Conservation (phyloP, 257 asterid species). For the Scutellaria galericulata region DNA sequence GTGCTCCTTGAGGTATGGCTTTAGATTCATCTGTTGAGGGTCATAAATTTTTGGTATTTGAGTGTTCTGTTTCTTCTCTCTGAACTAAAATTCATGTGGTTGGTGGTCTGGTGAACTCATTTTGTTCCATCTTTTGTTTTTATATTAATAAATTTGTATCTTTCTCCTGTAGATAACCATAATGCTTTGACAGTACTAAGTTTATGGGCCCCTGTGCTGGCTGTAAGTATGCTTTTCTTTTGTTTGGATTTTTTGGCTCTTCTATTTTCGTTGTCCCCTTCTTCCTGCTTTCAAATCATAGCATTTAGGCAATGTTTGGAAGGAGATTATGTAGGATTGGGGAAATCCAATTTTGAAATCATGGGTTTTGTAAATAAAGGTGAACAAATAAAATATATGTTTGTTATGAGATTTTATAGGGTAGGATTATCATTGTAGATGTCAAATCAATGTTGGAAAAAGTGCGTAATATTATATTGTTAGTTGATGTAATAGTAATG, state of each 20-base stretch:
- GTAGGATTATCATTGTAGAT: too few relatives aligned
- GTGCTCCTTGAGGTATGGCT: conserved; percentile 11
- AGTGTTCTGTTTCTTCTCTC: conserved; percentile 13
- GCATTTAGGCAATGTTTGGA: not conserved
- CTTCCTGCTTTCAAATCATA: conserved; percentile 12
- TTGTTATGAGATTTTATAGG: too few relatives aligned
- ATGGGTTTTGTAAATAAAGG: too few relatives aligned
- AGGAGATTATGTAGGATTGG: too few relatives aligned
- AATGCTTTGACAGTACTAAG: conserved; percentile 79
- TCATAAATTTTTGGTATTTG: conserved; percentile 10
- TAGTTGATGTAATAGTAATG: too few relatives aligned
- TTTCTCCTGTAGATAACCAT: conserved; percentile 76
- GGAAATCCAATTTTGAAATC: too few relatives aligned
- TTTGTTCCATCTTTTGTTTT: conserved; percentile 9
- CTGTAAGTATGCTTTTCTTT: conserved; percentile 61
- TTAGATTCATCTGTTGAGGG: conserved; percentile 18
- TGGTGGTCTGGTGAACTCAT: conserved; percentile 17
- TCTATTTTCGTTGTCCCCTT: not conserved
- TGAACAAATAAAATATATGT: too few relatives aligned
- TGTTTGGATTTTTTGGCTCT: conserved; percentile 27
- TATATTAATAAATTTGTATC: conserved; percentile 24
- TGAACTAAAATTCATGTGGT: conserved; percentile 21
- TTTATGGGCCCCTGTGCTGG: conserved; percentile 92
- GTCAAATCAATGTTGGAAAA: too few relatives aligned
- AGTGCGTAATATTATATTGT: too few relatives aligned